These are phyloP conservation scores for Rauvolfia tetraphylla DNA, from an alignment of 257 asterid species.

Conservation along the genomic window DNA sequence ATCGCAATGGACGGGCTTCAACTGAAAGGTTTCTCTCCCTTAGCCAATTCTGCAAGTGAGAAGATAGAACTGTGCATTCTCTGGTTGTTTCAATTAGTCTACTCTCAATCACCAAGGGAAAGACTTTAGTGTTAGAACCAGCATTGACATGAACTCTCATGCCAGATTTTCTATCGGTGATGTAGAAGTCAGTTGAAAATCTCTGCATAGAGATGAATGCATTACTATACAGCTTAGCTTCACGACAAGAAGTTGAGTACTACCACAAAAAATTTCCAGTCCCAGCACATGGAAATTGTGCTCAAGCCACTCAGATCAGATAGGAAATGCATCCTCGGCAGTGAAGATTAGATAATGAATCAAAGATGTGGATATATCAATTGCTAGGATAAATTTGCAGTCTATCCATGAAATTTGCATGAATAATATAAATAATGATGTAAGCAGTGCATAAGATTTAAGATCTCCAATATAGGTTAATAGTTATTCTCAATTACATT, in stretches of 20 bases:
- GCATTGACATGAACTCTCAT: conserved; percentile 37
- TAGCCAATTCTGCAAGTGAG: conserved; percentile 39
- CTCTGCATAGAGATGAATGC: conserved; percentile 30
- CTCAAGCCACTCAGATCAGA: neutral
- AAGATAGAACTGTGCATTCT: conserved; percentile 28
- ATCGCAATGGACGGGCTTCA: conserved; percentile 34
- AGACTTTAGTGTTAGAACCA: conserved; percentile 29
- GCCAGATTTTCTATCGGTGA: conserved; percentile 37
- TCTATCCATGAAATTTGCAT: neutral
- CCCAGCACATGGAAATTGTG: neutral
- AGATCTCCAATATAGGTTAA: neutral
- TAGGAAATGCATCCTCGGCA: neutral
- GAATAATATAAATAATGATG: neutral
- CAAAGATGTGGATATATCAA: neutral
- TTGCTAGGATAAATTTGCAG: neutral
- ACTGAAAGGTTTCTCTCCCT: conserved; percentile 37
- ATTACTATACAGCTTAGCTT: neutral
- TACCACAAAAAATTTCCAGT: neutral
- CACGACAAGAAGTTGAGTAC: neutral
- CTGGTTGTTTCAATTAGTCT: conserved; percentile 31
- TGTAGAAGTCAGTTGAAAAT: conserved; percentile 36
- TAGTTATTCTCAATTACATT: neutral
- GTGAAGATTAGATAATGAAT: neutral
- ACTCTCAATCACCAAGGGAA: conserved; percentile 37
- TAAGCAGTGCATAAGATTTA: neutral